Base-by-base conservation (phyloP, 345 rosid species). In the Raphanus sativus region DNA sequence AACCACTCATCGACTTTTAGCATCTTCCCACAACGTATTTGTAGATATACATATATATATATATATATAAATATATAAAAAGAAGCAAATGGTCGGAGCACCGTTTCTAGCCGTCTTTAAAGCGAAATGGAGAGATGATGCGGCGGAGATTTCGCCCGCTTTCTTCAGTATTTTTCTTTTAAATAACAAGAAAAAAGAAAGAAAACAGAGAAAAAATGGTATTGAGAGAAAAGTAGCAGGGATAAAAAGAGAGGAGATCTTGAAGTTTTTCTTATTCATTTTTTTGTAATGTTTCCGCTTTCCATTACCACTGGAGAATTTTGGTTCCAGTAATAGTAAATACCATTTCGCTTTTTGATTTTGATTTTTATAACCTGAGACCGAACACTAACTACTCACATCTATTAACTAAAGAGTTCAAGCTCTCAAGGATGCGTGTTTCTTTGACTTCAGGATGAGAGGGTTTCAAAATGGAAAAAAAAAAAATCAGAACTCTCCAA, bases 1-100 rank as follows among this genome's bases (percentile, higher is more conserved):
- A 92, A 75, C 97, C 98, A 30, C 82, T 92, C 40, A 92, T 94
- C 71, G 97, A 92, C 81, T 94, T 88, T 85, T 92, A 75, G 81
- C 32, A 40, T 56, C 30, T 55, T 21, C 13, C 2, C 2, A 17
- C 10, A 40, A 59, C 33, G 60, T 68, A 5, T 62, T 54, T 72
- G 65, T 73, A 61, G 25, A 54, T 74, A 38, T 25, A 29, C 38
- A 25, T 24, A 52, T 5, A 16, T 25, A 29, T 52, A 25, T 24
- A 52, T 5, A 16, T 25, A 29, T 52, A 25, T 24, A 52, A 8
- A 16, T 15, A 16, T 52, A 52, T 52, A 52, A 11, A 33, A 69
- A 29, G 67, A 74, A 63, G 63, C 16, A 11, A 75, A 56, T 73
- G 65, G 69, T 79, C 75, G 79, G 82, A 68, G 67, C 66, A 74